Evolutionary conservation across 1,284 basidiomycete species (phyloP), one percentile per base, ranked within the genome.

Genomic region (Tausonia pullulans): DNA sequence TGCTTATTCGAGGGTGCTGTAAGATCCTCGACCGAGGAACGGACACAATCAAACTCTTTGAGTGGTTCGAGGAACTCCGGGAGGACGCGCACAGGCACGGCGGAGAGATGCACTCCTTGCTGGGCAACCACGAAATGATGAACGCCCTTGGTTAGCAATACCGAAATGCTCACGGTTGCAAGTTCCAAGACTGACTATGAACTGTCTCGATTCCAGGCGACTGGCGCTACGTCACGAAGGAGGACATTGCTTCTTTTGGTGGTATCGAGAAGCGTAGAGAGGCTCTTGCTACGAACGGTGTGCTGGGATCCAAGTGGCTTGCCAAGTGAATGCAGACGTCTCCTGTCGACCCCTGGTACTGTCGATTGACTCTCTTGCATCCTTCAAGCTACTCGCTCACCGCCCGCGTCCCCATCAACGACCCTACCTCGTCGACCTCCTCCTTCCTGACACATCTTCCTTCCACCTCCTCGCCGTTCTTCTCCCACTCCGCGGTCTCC

Each of bases 141-240:
- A 41, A 55, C 13, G 53, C 57, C 67, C 64, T 63, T 48, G 64
- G 51, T 56, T 14, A 10, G 8, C 45, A 40, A 60, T 39, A n/a
- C 10, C n/a, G 48, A 49, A 49, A 27, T 27, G 27, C 48, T 49
- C 48, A 49, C 48, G 9, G 48, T 49, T 49, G 8, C 48, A 8
- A 49, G 48, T 14, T 49, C 14, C 48, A 14, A 49, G 48, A 27
- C 27, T 27, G 27, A 27, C 27, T 27, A 8, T 49, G 48, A 49
- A 8, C 48, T 49, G 14, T 48, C 60, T n/a, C 16, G 45, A 45
- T 13, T 50, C 53, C 51, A 43, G 70, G 71, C 6, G 77, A 79
- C 66, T 78, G 75, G 76, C 64, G 77, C 1, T 78, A 78, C 48
- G 77, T 78, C 5, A 78, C 75, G 0, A 59, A 66, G 9, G 73